Evolutionary conservation across 495 filamentous ascomycete genomes (phyloP), one percentile per base, ranked within the genome.

Genomic region (Trichoderma virens): DNA sequence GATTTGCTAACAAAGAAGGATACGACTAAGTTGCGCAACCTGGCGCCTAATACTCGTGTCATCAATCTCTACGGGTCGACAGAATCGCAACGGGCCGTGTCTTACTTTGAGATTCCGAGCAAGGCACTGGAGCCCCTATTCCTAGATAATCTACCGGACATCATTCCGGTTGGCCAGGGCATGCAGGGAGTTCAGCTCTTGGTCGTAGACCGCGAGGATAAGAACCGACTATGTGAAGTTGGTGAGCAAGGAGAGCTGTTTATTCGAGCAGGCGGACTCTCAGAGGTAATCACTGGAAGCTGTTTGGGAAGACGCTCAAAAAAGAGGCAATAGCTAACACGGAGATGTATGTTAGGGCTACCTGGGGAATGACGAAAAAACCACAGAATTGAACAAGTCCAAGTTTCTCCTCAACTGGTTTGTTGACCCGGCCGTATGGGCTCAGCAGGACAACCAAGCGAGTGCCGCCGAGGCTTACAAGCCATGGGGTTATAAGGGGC

Each of bases 391-490:
- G 47, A 92, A 82, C 43, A 72, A 82, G 35, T 74, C 80, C 63
- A 93, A 93, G 67, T 93, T 93, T 72, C 76, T 93, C 32, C 79
- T 74, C 41, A 93, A 89, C 68, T 93, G 88, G 88, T 93, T 91
- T 69, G 80, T 90, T 11, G 79, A 89, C 66, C 79, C 79, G 7
- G 73, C 83, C 54, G 75, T 77, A 25, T 92, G 90, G 90, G 69
- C 78, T 4, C 75, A 85, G 32, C 82, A 65, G 60, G 69, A 41
- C 60, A 73, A 67, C 62, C n/a, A 23, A 9, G 13, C 5, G 25
- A 25, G 20, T 59, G 51, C 51, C n/a, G 20, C 51, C n/a, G 69
- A 76, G 4, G 79, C 84, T 63, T 80, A 67, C 71, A 87, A 61
- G 59, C 59, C 59, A 20, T 61, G 59, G 59, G 68, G 86, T 83